Evolutionary conservation across 2,329 filamentous ascomycete genomes (phyloP), one percentile per base, ranked within the genome.

Genomic region (Scedosporium apiospermum): DNA sequence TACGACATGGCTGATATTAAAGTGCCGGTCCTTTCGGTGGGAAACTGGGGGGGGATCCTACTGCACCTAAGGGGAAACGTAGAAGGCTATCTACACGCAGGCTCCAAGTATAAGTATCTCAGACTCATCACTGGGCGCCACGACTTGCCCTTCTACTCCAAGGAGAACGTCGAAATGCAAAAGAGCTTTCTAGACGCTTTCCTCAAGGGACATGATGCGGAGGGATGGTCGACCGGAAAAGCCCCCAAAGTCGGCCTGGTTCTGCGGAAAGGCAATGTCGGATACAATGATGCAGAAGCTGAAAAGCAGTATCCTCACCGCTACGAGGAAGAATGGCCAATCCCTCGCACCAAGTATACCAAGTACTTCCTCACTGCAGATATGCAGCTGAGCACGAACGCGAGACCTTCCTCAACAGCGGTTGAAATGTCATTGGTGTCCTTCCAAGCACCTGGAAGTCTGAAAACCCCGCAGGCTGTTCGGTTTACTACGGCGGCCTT

Each of bases 101-200:
- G 86, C 0, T 89, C 87, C 0, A 77, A 84, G 63, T 76, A 85
- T 64, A 90, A 90, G 71, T 91, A 87, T 65, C 77, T 90, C 0
- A 81, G 87, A 6, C 84, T 89, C 69, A 87, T 90, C 68, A 85
- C 82, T 0, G 88, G 88, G 1, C 79, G 88, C 0, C 88, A 91
- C 65, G 88, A 90, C 67, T 75, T 90, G 1, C 88, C 88, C 0
- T 90, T 90, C 70, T 91, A 89, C 73, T 89, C 89, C 69, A 71
- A 80, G 1, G 84, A 89, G 57, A 84, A 89, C 65, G 87, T 88
- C 0, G 84, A 87, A 64, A 67, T 90, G 0, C 88, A 90, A 68
- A 79, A 77, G 58, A 84, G 82, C 65, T 91, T 91, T 70, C 74
- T 90, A 0, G 85, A 89, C 64, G 87, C 87, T 0, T 91, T 91